Percentiles rank a stretch among this genome's conserved stretches.
phyloP scores from a whole-genome alignment of 2,329 filamentous ascomycete species.

The Sporothrix brasiliensis region DNA sequence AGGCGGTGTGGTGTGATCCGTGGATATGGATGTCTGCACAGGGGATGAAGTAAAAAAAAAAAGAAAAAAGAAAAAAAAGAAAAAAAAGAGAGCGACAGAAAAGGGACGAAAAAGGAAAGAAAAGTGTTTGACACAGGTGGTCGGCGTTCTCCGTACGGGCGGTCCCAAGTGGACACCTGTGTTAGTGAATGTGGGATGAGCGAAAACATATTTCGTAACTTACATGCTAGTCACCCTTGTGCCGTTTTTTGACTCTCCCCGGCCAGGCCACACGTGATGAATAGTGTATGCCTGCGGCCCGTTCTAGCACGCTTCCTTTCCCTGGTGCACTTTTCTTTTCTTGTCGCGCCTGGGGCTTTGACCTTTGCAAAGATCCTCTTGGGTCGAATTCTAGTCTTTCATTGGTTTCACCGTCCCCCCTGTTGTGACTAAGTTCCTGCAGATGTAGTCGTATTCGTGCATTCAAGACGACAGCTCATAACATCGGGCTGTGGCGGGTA shows the following conservation, averaged over 20 bases:
- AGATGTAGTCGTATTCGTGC: background rate
- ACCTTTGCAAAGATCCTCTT: background rate
- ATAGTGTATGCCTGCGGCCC: conserved; percentile 8
- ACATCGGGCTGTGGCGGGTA: conserved; percentile 5
- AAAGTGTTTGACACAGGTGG: background rate
- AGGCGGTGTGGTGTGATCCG: no score
- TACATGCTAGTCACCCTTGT: conserved; percentile 2
- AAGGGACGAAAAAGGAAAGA: background rate
- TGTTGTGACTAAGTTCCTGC: background rate
- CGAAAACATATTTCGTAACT: no score
- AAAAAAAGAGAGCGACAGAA: background rate
- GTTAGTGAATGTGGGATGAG: background rate
- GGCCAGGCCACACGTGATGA: conserved; percentile 11
- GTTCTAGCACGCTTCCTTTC: background rate
- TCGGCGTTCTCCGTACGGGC: conserved; percentile 7
- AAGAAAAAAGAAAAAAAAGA: background rate
- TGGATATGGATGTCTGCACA: background rate
- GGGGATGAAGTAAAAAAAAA: background rate
- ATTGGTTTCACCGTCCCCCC: background rate
- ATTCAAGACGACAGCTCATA: conserved; percentile 17
- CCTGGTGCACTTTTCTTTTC: background rate
- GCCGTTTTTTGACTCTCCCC: background rate
- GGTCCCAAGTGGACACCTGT: background rate
- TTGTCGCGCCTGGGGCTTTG: background rate
- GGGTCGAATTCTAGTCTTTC: conserved; percentile 1